These are phyloP conservation scores for Ophiosphaerella herpotricha DNA, from an alignment of 2,329 filamentous ascomycete species.

Conservation along the genomic window DNA sequence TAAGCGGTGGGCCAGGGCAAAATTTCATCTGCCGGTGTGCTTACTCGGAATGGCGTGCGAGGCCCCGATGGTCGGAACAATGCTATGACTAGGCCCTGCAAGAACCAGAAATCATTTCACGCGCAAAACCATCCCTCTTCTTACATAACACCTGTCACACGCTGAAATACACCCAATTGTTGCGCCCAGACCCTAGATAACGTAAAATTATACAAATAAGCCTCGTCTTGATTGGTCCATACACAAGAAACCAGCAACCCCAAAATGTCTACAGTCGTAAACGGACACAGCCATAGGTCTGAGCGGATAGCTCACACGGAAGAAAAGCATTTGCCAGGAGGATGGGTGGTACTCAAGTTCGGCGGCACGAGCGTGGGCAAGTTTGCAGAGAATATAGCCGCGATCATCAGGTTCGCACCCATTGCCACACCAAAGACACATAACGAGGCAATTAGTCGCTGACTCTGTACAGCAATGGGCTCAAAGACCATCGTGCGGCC, in stretches of 20 bases:
- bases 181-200: background rate
- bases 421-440: background rate
- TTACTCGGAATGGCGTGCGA: conserved; percentile 1
- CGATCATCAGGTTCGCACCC: conserved; percentile 63
- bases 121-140: conserved; percentile 1
- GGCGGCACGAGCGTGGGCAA: conserved; percentile 95
- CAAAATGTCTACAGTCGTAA: conserved; percentile 34
- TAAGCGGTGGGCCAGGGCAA: background rate
- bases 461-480: conserved; percentile 56
- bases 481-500: conserved; percentile 75
- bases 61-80: conserved; percentile 1
- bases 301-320: conserved; percentile 48
- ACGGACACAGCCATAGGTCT: conserved; percentile 40
- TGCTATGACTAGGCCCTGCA: conserved; percentile 22
- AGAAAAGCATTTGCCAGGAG: conserved; percentile 56
- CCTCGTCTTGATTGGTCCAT: background rate
- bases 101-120: conserved; percentile 6
- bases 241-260: background rate
- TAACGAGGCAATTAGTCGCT: conserved; percentile 10
- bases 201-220: background rate
- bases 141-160: conserved; percentile 13
- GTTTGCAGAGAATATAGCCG: conserved; percentile 68
- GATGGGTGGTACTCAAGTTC: conserved; percentile 93
- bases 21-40: conserved; percentile 6
- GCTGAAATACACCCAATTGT: background rate